Evolutionary conservation across 768 basidiomycete species (phyloP).

Genomic region (Coprinopsis cinerea): DNA sequence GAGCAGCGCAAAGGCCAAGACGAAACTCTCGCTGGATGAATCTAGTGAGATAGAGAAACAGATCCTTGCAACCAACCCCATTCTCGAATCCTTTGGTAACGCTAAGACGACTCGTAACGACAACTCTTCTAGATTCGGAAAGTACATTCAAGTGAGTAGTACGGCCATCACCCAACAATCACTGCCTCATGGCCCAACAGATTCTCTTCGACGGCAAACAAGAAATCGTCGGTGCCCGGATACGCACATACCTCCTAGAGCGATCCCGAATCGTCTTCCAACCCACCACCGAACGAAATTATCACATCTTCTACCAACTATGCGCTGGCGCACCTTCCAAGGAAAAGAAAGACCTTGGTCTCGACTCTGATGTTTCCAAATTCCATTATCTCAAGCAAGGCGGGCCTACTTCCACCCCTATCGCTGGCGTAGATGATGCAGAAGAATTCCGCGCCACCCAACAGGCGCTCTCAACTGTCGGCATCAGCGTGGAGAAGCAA

Average conservation of each 20-base stretch:
- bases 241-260: slow-evolving; percentile 95
- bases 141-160: slow-evolving; percentile 89
- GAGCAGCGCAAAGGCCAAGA: slow-evolving; percentile 51
- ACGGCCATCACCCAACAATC: slow-evolving; percentile 1
- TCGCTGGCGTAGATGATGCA: slow-evolving; percentile 89
- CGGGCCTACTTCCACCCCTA: slow-evolving; percentile 80
- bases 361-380: slow-evolving; percentile 79
- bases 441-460: slow-evolving; percentile 95
- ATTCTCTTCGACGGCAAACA: slow-evolving; percentile 94
- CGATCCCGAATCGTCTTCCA: slow-evolving; percentile 98
- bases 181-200: slow-evolving; percentile 34
- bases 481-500: slow-evolving; percentile 95
- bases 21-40: slow-evolving; percentile 73
- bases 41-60: slow-evolving; percentile 95
- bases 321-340: slow-evolving; percentile 93
- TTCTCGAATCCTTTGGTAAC: slow-evolving; percentile 98
- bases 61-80: slow-evolving; percentile 98
- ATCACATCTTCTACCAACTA: slow-evolving; percentile 99
- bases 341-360: slow-evolving; percentile 90
- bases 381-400: slow-evolving; percentile 94
- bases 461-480: slow-evolving; percentile 92
- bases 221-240: slow-evolving; percentile 98
- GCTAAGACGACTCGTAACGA: slow-evolving; percentile 99
- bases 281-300: slow-evolving; percentile 94
- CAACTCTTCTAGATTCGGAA: slow-evolving; percentile 98